Percentiles rank a stretch among this genome's conserved stretches.
phyloP scores from a whole-genome alignment of 306 rosid species.

The Abrus pulchellus region DNA sequence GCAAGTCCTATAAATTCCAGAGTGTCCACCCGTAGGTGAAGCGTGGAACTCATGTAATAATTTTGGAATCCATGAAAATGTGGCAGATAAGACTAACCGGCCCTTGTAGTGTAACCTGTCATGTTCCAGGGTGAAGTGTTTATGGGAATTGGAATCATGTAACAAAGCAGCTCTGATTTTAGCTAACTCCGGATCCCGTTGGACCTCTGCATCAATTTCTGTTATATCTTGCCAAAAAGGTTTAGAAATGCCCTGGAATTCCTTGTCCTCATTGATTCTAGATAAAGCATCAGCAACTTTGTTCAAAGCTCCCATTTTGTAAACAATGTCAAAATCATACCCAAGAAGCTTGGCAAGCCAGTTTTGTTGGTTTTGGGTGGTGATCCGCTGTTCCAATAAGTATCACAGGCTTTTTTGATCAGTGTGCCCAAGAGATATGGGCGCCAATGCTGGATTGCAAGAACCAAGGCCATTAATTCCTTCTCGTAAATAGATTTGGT shows the following conservation, averaged over 20 bases:
- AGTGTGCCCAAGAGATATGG: too few species aligned
- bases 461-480: too few species aligned
- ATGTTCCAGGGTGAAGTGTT: too few species aligned
- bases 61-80: background rate
- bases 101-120: too few species aligned
- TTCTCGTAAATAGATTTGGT: too few species aligned
- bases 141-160: background rate
- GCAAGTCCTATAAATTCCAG: too few species aligned
- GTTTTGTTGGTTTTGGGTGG: too few species aligned
- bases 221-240: background rate
- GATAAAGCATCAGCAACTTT: background rate
- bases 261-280: background rate
- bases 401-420: too few species aligned
- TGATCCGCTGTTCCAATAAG: too few species aligned
- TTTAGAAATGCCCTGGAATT: background rate
- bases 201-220: background rate
- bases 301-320: background rate
- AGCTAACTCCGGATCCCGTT: background rate
- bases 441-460: too few species aligned
- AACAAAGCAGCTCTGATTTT: background rate
- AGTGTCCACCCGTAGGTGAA: too few species aligned
- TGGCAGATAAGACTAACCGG: background rate
- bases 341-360: too few species aligned
- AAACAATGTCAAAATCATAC: background rate
- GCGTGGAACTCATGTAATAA: background rate